Base-by-base conservation (phyloP, 768 basidiomycete genomes). In the Hydnum rufescens region DNA sequence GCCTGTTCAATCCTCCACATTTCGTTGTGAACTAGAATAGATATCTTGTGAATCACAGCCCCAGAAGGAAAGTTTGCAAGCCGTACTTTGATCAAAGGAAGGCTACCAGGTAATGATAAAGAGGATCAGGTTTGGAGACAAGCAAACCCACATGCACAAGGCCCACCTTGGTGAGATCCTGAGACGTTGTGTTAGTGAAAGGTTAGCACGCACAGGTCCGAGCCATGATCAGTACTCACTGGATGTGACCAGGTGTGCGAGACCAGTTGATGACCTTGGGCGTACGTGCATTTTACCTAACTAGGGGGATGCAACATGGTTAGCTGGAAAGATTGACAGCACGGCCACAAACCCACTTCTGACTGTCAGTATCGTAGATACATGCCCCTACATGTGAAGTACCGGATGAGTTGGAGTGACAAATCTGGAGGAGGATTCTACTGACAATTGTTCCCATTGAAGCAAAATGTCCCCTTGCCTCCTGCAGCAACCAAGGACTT, bases 381-480 rank as follows among this genome's bases (percentile, higher is more conserved):
- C 57, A 58, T 22, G 48, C 49, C 5, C 50, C 55, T 56, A 22
- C 22, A 26, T 28, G 16, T 8, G 19, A 39, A 19, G 32, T 30
- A 6, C 3, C 3, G 19, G 13, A 39, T 22, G 36, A 39, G 13
- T 39, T 1, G 22, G 22, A 13, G 13, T 39, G 22, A 22, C 36
- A 39, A n/a, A 25, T 49, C 47, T 4, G 26, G 22, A 8, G 8
- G 34, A 54, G n/a, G 22, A 22, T 22, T 39, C 36, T n/a, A 39
- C 36, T 39, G 13, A 56, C 13, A 31, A 42, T 32, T 50, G 19
- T 42, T 25, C 22, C 30, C 28, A 56, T 53, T 49, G 25, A 49
- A 44, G 55, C 55, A 59, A 52, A 59, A 59, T 2, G 58, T 58
- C 5, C 53, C 58, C 30, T 55, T 59, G 3, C 13, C 44, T 16